A percentile compares a stretch with the other conserved stretches of the same genome.
Evolutionary conservation across 2,329 filamentous ascomycete species (phyloP).

Genomic region (Akanthomyces muscarius): DNA sequence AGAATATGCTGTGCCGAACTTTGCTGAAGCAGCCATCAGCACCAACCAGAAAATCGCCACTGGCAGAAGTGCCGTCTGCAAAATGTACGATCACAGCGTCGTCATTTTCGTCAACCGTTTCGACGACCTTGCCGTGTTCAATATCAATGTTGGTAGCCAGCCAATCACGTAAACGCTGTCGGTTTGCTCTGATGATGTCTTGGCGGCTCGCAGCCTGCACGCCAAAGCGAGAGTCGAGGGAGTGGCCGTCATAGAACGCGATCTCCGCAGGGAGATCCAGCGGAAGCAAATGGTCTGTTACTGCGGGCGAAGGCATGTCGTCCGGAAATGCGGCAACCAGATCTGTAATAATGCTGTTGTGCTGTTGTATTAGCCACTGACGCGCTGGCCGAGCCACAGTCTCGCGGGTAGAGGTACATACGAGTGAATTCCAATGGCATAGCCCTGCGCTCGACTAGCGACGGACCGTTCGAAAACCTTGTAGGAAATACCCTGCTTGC

Average conservation of each 20-base stretch:
- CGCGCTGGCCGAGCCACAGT: neutral
- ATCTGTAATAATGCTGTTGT: slow-evolving; percentile 18
- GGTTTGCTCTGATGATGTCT: slow-evolving; percentile 30
- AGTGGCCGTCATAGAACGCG: slow-evolving; percentile 9
- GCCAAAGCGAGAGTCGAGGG: slow-evolving; percentile 11
- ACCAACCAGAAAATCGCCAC: slow-evolving; percentile 43
- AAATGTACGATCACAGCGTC: slow-evolving; percentile 39
- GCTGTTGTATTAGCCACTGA: neutral
- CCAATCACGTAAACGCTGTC: slow-evolving; percentile 23
- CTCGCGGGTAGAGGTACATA: slow-evolving; percentile 1
- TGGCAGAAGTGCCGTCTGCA: slow-evolving; percentile 38
- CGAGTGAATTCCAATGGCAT: slow-evolving; percentile 30
- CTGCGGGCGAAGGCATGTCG: slow-evolving; percentile 19
- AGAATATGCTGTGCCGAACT: slow-evolving; percentile 31
- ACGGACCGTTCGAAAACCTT: slow-evolving; percentile 35
- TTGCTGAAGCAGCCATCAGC: slow-evolving; percentile 41
- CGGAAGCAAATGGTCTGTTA: slow-evolving; percentile 24
- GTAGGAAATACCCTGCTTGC: slow-evolving; percentile 30
- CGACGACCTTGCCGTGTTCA: slow-evolving; percentile 37
- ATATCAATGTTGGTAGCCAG: slow-evolving; percentile 27
- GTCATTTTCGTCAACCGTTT: slow-evolving; percentile 30
- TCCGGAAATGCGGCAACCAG: slow-evolving; percentile 18
- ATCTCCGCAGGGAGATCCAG: slow-evolving; percentile 25
- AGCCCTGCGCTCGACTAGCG: slow-evolving; percentile 25
- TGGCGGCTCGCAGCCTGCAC: slow-evolving; percentile 25